Conservation (phyloP, 768 basidiomycete species). For the Clitopilus hobsonii region DNA sequence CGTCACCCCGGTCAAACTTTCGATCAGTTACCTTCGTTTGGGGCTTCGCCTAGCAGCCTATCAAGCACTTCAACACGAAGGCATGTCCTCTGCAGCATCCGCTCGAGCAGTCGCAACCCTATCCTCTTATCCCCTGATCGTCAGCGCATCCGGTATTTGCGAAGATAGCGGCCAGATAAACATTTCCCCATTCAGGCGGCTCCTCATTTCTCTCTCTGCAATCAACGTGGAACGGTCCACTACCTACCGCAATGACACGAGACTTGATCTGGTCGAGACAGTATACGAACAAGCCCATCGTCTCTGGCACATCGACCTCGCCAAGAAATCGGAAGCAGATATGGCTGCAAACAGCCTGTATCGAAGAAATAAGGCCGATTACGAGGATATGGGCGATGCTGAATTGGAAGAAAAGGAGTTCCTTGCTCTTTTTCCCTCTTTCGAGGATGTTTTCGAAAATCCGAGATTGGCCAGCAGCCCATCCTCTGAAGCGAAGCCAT, state of each 20-base stretch:
- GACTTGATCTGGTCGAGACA: slow-evolving; percentile 34
- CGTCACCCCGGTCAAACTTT: slow-evolving; percentile 57
- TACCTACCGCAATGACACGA: slow-evolving; percentile 27
- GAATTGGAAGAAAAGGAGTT: slow-evolving; percentile 85
- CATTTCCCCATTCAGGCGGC: slow-evolving; percentile 30
- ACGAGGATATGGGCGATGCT: slow-evolving; percentile 57
- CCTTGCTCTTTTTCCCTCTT: slow-evolving; percentile 79
- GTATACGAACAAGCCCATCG: slow-evolving; percentile 67
- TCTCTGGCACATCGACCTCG: slow-evolving; percentile 83
- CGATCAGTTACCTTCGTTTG: slow-evolving; percentile 61
- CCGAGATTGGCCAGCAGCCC: no score
- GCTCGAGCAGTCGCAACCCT: slow-evolving; percentile 28
- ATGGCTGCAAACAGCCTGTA: slow-evolving; percentile 73
- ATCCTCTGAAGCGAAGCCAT: no score
- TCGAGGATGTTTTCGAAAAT: slow-evolving; percentile 51
- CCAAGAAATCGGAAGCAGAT: slow-evolving; percentile 60
- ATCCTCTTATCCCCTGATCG: slow-evolving; percentile 50
- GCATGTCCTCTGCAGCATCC: slow-evolving; percentile 16
- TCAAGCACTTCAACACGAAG: slow-evolving; percentile 7
- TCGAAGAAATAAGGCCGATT: slow-evolving; percentile 50
- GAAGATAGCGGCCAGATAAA: slow-evolving; percentile 19
- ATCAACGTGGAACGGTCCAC: slow-evolving; percentile 38
- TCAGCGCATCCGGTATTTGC: slow-evolving; percentile 33
- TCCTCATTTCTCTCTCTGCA: slow-evolving; percentile 47
- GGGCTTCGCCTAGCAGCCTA: slow-evolving; percentile 57